These are phyloP conservation scores for Geotrichum carabidarum DNA, from an alignment of 1,139 yeast species.

Conservation along the genomic window DNA sequence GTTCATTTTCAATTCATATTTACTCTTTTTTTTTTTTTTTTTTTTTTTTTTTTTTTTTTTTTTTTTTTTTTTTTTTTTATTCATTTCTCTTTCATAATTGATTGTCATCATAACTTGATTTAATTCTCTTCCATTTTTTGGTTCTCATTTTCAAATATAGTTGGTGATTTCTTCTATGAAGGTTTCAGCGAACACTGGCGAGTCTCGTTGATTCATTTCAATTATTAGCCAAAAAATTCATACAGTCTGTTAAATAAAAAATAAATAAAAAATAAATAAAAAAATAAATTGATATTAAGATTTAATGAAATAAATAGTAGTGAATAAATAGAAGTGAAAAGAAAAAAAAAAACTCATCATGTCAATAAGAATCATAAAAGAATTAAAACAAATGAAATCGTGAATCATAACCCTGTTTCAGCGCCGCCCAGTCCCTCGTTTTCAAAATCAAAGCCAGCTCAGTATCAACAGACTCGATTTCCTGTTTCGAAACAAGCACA, in stretches of 20 bases:
- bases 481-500: not conserved
- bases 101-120: too few relatives aligned
- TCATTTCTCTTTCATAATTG: not conserved
- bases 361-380: not conserved
- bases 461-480: not conserved
- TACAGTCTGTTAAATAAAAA: not conserved
- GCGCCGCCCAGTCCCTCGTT: not conserved
- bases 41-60: not conserved
- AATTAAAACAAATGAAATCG: conserved; percentile 1
- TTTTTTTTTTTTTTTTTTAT: not conserved
- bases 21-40: not conserved
- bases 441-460: not conserved
- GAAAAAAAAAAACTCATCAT: not conserved
- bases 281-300: not conserved
- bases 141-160: too few relatives aligned
- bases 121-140: too few relatives aligned
- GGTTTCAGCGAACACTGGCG: too few relatives aligned
- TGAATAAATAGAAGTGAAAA: not conserved
- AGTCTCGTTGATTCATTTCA: too few relatives aligned
- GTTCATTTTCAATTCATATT: not conserved
- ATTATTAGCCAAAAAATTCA: too few relatives aligned
- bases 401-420: not conserved
- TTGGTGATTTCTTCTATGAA: too few relatives aligned
- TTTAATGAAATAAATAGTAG: not conserved
- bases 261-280: not conserved